phyloP scores from a whole-genome alignment of 139 green algal species.

The Bryopsis sp. region DNA sequence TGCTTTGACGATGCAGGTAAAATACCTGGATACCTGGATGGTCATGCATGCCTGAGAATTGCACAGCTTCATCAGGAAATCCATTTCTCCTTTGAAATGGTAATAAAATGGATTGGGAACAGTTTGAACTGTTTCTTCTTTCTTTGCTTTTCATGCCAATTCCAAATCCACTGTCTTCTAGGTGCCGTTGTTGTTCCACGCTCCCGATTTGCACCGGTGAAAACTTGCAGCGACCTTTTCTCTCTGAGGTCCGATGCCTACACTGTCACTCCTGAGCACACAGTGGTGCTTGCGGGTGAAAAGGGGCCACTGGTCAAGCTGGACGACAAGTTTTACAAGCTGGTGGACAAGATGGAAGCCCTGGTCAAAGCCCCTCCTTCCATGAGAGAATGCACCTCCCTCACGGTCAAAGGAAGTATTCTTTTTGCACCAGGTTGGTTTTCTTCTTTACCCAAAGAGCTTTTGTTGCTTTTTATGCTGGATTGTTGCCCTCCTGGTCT shows the following conservation, averaged over 20 bases:
- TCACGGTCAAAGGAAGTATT: constrained; percentile 69
- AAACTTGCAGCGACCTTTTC: constrained; percentile 87
- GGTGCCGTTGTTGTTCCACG: constrained; percentile 76
- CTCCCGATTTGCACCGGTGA: constrained; percentile 85
- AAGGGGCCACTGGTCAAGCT: constrained; percentile 64
- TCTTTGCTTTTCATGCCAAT: no score
- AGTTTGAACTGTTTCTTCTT: no score
- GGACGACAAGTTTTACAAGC: constrained; percentile 70
- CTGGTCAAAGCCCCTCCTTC: constrained; percentile 41
- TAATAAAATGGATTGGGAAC: no score
- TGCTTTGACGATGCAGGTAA: no score
- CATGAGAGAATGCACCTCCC: constrained; percentile 37
- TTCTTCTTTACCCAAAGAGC: no score
- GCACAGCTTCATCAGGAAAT: no score
- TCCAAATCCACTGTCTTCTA: no score
- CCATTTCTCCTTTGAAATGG: no score
- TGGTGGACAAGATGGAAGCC: constrained; percentile 65
- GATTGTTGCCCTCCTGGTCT: no score
- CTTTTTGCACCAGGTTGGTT: constrained; percentile 41
- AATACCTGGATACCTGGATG: no score
- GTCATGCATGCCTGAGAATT: no score
- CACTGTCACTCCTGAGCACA: constrained; percentile 53
- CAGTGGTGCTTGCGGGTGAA: constrained; percentile 43
- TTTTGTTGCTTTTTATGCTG: no score
- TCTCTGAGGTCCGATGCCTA: constrained; percentile 55